A percentile compares a stretch with the other conserved stretches of the same genome.
phyloP scores from a whole-genome alignment of 2,329 filamentous ascomycete species.

The Phialemonium atrogriseum region DNA sequence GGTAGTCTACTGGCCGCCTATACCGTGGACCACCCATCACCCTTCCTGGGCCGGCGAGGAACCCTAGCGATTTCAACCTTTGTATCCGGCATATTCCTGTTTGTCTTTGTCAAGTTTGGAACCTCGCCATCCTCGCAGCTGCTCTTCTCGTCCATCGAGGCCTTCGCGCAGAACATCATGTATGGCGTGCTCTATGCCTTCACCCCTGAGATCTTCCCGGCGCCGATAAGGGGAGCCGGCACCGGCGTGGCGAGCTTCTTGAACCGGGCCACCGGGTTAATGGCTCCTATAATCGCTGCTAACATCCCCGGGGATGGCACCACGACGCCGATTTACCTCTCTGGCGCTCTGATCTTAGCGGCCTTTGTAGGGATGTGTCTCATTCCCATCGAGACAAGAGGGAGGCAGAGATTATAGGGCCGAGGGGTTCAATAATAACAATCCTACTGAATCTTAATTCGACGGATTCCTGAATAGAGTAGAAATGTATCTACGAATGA shows the following conservation, averaged over 20 bases:
- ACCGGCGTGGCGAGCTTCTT: slow-evolving; percentile 65
- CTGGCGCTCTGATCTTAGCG: slow-evolving; percentile 46
- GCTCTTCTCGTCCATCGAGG: slow-evolving; percentile 57
- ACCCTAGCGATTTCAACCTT: slow-evolving; percentile 62
- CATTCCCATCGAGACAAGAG: slow-evolving; percentile 56
- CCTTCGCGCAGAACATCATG: slow-evolving; percentile 69
- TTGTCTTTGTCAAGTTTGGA: slow-evolving; percentile 55
- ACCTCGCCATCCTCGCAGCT: slow-evolving; percentile 50
- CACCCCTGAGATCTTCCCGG: slow-evolving; percentile 69
- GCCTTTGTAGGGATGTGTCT: slow-evolving; percentile 52
- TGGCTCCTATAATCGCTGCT: slow-evolving; percentile 61
- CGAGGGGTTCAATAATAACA: not conserved
- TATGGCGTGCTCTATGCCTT: slow-evolving; percentile 71
- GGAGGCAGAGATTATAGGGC: slow-evolving; percentile 45
- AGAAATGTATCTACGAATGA: too few relatives aligned
- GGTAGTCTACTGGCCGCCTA: slow-evolving; percentile 68
- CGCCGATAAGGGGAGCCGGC: slow-evolving; percentile 62
- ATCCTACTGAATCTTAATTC: not conserved
- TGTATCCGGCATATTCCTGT: slow-evolving; percentile 60
- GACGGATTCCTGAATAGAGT: not conserved
- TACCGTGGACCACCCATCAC: slow-evolving; percentile 57
- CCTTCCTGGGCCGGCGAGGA: slow-evolving; percentile 59
- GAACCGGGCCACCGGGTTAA: slow-evolving; percentile 58
- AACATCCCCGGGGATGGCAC: slow-evolving; percentile 49
- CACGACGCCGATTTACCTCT: slow-evolving; percentile 49